These are phyloP conservation scores for Kwoniella sp. DNA, from an alignment of 768 basidiomycete genomes.

Conservation along the genomic window DNA sequence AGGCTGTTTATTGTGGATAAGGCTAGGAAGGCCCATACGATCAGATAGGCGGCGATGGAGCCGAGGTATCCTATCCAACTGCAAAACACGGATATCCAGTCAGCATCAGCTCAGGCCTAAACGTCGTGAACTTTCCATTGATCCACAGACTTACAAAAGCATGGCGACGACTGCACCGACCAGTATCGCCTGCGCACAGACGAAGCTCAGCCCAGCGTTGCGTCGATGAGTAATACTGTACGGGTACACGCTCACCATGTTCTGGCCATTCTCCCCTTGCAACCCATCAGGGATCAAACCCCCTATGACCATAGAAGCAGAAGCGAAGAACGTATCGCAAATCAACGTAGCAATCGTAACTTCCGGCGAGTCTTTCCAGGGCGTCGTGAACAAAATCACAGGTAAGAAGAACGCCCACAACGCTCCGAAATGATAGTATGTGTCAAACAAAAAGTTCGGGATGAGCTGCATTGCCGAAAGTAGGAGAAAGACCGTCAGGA, in stretches of 20 bases:
- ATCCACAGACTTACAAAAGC: conserved; percentile 37
- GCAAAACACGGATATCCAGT: too few relatives aligned
- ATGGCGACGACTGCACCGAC: conserved; percentile 18
- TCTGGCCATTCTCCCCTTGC: conserved; percentile 19
- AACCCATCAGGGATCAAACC: conserved; percentile 29
- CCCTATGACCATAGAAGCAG: conserved; percentile 24
- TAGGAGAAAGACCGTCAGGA: conserved; percentile 32
- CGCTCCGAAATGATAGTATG: conserved; percentile 43
- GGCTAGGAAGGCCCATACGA: conserved; percentile 36
- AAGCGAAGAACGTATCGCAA: conserved; percentile 36
- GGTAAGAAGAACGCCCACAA: conserved; percentile 47
- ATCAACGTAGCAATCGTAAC: conserved; percentile 37
- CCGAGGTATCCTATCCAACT: conserved; percentile 47
- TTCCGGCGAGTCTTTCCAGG: conserved; percentile 24
- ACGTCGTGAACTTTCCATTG: too few relatives aligned
- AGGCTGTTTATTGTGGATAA: conserved; percentile 34
- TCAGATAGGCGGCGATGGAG: conserved; percentile 31
- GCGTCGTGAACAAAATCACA: conserved; percentile 39
- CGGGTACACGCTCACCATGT: conserved; percentile 34
- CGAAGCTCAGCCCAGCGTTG: conserved; percentile 1
- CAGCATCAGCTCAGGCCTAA: too few relatives aligned
- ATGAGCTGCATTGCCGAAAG: conserved; percentile 34
- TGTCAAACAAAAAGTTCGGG: conserved; percentile 41
- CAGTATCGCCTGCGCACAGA: conserved; percentile 11
- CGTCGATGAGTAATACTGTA: too few relatives aligned